These are phyloP conservation scores for Antitrichia curtipendula DNA, from an alignment of 225 moss, liverwort and hornwort species.

Conservation along the genomic window DNA sequence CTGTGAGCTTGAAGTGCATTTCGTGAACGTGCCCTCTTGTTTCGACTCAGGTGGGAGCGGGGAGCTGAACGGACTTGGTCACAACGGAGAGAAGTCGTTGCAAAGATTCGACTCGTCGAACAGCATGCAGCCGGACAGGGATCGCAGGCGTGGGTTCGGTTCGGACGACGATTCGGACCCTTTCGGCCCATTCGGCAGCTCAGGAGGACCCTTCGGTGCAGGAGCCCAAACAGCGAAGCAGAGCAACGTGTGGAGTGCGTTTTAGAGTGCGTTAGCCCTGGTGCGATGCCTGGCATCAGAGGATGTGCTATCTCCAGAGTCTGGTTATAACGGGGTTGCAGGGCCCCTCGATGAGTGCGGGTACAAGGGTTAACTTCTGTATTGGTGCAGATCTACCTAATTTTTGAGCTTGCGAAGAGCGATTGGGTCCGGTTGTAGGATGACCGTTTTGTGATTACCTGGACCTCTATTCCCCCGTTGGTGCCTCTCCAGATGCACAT, in stretches of 20 bases:
- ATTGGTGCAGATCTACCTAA: neutral
- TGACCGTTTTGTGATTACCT: neutral
- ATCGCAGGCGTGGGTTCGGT: constrained; percentile 38
- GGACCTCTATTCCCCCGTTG: neutral
- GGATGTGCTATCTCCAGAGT: neutral
- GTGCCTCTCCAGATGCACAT: neutral
- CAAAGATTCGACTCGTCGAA: constrained; percentile 45
- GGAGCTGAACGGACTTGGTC: constrained; percentile 5
- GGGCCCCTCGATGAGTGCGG: neutral
- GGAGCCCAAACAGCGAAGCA: constrained; percentile 28
- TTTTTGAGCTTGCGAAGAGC: neutral
- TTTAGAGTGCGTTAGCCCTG: neutral
- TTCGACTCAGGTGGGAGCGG: constrained; percentile 22
- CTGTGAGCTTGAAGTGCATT: neutral
- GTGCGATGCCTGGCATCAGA: neutral
- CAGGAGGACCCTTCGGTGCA: constrained; percentile 12
- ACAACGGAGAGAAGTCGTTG: constrained; percentile 27
- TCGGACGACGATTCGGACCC: constrained; percentile 48
- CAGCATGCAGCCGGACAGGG: constrained; percentile 28
- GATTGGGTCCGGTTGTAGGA: neutral
- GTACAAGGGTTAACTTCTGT: neutral
- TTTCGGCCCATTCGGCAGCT: constrained; percentile 29
- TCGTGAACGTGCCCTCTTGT: neutral
- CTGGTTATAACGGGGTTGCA: neutral
- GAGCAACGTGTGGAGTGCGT: constrained; percentile 40